phyloP scores from a whole-genome alignment of 2,329 filamentous ascomycete genomes.

The Phaeosphaeriaceae sp. region DNA sequence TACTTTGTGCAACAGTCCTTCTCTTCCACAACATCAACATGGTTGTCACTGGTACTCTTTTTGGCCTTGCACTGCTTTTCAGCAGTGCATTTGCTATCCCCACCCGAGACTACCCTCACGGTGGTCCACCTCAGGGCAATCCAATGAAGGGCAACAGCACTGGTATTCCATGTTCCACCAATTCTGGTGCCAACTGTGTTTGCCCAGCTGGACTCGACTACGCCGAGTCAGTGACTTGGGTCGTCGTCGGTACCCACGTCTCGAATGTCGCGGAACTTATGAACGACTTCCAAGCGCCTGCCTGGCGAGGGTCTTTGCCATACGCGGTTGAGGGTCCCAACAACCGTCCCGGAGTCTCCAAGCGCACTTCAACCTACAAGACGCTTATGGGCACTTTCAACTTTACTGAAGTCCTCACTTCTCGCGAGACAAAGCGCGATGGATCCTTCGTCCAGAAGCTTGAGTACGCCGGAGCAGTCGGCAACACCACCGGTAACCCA shows the following conservation, averaged over 20 bases:
- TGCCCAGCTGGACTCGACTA: not conserved
- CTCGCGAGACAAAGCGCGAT: not conserved
- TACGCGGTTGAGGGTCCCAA: not conserved
- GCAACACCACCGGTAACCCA: not conserved
- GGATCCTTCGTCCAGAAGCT: not conserved
- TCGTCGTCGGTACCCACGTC: not conserved
- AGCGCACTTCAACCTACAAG: not conserved
- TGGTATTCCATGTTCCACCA: not conserved
- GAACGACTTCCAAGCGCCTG: not conserved
- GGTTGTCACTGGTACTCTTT: not conserved
- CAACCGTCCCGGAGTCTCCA: not conserved
- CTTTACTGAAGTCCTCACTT: not conserved
- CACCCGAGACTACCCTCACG: not conserved
- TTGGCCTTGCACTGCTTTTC: not conserved
- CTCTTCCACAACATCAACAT: not conserved
- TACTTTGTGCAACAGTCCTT: not conserved
- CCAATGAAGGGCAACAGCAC: not conserved
- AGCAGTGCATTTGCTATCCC: not conserved
- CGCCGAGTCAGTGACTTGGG: not conserved
- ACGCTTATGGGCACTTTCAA: not conserved
- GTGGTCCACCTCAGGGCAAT: not conserved
- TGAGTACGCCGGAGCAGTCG: not conserved
- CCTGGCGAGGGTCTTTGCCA: not conserved
- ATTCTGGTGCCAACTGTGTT: not conserved
- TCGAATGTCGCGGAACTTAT: not conserved